Evolutionary conservation across 1,284 basidiomycete genomes (phyloP), one percentile per base, ranked within the genome.

Genomic region (Marasmius tenuissimus): DNA sequence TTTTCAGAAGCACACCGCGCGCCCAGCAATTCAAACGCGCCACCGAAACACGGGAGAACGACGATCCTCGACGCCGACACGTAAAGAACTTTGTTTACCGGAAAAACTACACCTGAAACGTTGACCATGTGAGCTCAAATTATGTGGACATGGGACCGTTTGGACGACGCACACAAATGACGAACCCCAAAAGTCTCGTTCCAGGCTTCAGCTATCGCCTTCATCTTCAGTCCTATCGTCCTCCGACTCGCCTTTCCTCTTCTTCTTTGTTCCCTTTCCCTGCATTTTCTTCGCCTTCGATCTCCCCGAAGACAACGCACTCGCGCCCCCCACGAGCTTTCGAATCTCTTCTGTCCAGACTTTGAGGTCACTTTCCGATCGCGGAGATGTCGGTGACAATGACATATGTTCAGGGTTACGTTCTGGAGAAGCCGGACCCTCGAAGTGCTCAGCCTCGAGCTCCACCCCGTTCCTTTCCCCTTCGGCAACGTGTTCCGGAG

Each of bases 271-370:
- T 35, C 63, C 63, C 55, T 58, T 68, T 55, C 66, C 67, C 39
- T 59, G 61, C 51, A 69, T 68, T 8, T 57, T 59, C 34, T 64
- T 70, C 20, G 63, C 61, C 16, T 57, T 66, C 38, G 40, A 18
- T 18, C 16, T 16, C 8, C 8, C 20, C 20, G 45, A 47, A 8
- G 27, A 27, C 27, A 27, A 27, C 27, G 27, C 27, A 27, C 67
- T 64, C 6, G 63, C 66, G 4, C 39, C 54, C 52, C 68, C 66
- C 12, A 73, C 70, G 1, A 67, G 69, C n/a, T 55, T 8, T 47
- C 20, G n/a, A 8, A 47, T 47, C 16, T 47, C 45, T 8, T 47
- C 20, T 20, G 45, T 47, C 45, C 45, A 47, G 45, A 47, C 45
- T 47, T 47, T 20, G n/a, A 47, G 45, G 7, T 47, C 20, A 20